These are phyloP conservation scores for Xylariaceae sp. DNA, from an alignment of 2,329 filamentous ascomycete genomes.

Conservation along the genomic window DNA sequence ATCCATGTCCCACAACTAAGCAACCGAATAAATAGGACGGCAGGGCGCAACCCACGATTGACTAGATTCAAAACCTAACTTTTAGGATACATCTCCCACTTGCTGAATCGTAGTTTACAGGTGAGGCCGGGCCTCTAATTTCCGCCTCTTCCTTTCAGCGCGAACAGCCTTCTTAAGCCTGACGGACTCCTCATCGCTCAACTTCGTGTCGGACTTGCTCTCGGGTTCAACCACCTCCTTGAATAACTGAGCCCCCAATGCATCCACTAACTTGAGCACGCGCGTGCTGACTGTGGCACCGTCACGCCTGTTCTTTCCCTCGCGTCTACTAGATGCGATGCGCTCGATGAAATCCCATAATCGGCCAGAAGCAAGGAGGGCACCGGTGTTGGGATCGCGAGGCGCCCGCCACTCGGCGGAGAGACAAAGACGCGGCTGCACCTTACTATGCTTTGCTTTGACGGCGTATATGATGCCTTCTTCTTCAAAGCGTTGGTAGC, in stretches of 20 bases:
- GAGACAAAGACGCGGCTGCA: constrained; percentile 61
- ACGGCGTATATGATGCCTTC: constrained; percentile 80
- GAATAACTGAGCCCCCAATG: constrained; percentile 68
- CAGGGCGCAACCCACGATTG: no score
- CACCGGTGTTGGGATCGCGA: constrained; percentile 58
- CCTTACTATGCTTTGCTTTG: constrained; percentile 62
- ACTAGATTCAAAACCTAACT: no score
- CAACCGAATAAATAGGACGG: no score
- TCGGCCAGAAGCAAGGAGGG: constrained; percentile 64
- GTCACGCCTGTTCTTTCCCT: constrained; percentile 95
- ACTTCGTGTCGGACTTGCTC: constrained; percentile 36
- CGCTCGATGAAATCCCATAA: constrained; percentile 90
- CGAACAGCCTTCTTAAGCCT: constrained; percentile 41
- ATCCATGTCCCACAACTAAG: no score
- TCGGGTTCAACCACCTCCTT: constrained; percentile 45
- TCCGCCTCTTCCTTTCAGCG: constrained; percentile 46
- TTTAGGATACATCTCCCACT: no score
- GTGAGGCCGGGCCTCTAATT: constrained; percentile 48
- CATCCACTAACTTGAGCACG: constrained; percentile 72
- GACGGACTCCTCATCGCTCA: constrained; percentile 50
- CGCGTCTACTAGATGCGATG: constrained; percentile 75
- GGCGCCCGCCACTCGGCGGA: constrained; percentile 70
- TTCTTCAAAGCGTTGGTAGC: constrained; percentile 81
- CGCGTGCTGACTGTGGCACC: constrained; percentile 81
- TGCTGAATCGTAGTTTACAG: constrained; percentile 34